Evolutionary conservation across 192 early-diverging fungal species (phyloP).

Genomic region (Physocladia obscura): DNA sequence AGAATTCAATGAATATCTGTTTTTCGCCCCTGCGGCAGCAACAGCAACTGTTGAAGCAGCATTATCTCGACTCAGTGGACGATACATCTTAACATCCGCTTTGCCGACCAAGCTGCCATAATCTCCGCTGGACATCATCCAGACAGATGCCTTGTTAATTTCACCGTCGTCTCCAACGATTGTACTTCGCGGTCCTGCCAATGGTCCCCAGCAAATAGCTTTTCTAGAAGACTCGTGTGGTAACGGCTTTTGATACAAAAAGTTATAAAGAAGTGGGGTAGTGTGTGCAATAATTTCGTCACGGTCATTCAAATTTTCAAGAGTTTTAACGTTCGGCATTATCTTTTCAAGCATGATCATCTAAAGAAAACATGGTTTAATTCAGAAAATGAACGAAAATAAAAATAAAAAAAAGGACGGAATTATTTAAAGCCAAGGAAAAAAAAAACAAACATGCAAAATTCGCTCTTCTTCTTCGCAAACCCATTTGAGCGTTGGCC

Average conservation of each 20-base stretch:
- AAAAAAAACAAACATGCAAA: too few relatives aligned
- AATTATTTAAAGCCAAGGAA: too few relatives aligned
- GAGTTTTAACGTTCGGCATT: neutral
- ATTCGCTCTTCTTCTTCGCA: too few relatives aligned
- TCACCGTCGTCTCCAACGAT: neutral
- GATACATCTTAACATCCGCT: neutral
- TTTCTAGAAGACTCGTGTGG: neutral
- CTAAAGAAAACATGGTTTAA: too few relatives aligned
- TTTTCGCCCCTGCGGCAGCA: neutral
- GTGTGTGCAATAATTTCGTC: neutral
- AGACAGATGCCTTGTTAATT: neutral
- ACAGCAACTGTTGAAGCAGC: neutral
- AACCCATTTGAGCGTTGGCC: too few relatives aligned
- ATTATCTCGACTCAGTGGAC: neutral
- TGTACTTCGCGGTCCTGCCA: neutral
- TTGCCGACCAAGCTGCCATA: slow-evolving; percentile 14
- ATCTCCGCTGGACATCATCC: neutral
- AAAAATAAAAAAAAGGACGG: too few relatives aligned
- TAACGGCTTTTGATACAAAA: neutral
- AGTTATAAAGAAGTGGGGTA: slow-evolving; percentile 4
- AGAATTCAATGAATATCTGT: neutral
- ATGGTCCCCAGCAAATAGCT: slow-evolving; percentile 17
- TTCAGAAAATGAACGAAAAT: too few relatives aligned
- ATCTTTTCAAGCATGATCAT: neutral
- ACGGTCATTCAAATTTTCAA: neutral